Base-by-base conservation (phyloP, 225 moss, liverwort and hornwort species). In the Lunularia cruciata region DNA sequence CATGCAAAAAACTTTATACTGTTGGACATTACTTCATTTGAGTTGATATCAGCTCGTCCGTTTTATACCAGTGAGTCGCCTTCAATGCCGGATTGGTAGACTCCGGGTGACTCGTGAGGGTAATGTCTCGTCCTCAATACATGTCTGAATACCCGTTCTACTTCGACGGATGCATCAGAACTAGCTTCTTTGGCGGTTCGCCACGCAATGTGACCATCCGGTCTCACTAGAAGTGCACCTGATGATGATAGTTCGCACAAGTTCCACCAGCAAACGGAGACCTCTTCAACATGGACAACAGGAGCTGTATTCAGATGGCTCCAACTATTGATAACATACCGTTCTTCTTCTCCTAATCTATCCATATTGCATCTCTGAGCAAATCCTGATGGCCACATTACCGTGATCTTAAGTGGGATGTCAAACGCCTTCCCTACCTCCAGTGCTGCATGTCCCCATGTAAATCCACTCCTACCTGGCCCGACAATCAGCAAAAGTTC, bases 151-250 rank as follows among this genome's bases (percentile, higher is more conserved):
- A 72, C 78, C 22, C 14, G 48, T 51, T 63, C 68, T 47, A 75
- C 0, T 65, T 63, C 43, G 20, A 31, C 7, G 6, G 42, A 13
- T 32, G 65, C 60, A 51, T 30, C 42, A 16, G 9, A 25, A 25
- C 45, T 45, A 43, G 82, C 71, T 67, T 23, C 43, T 3, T 31
- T 33, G 46, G 25, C 76, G 30, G 86, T 77, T 60, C 86, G 84
- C 96, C 92, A 98, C 27, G 92, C 90, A 68, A 98, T 79, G 75
- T 98, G 96, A 40, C 89, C 86, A 64, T 98, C 96, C 12, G 96
- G 92, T 73, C 96, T 85, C 16, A 98, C 84, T 51, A 98, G 48
- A 83, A 92, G 84, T 54, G 90, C 90, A 58, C 90, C 92, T 37
- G 73, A 55, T 30, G 75, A 77, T 28, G 87, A 80, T 70, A 90